Evolutionary conservation across 2,329 filamentous ascomycete species (phyloP).

Genomic region (Pseudomassariella vexata): DNA sequence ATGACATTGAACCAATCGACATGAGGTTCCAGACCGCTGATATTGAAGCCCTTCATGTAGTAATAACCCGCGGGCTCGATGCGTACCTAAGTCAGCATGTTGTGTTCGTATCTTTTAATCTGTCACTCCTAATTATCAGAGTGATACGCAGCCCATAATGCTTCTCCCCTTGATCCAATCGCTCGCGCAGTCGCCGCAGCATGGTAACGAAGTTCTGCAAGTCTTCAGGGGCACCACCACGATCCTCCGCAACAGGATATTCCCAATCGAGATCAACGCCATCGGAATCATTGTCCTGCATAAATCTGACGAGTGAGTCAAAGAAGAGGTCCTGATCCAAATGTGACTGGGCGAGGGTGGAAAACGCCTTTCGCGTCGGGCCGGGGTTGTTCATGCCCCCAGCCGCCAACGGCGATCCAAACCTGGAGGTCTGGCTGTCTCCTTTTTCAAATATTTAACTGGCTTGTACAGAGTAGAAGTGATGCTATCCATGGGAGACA

Average conservation of each 20-base stretch:
- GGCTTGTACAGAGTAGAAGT: conserved; percentile 6
- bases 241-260: conserved; percentile 13
- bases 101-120: no score
- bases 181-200: no score
- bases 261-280: conserved; percentile 15
- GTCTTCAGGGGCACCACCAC: conserved; percentile 12
- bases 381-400: no score
- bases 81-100: no score
- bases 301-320: conserved; percentile 8
- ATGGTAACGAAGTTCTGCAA: conserved; percentile 10
- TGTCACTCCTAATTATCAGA: no score
- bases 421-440: conserved; percentile 19
- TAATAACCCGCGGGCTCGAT: conserved; percentile 2
- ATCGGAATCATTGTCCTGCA: conserved; percentile 14
- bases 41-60: conserved; percentile 7
- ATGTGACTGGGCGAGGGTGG: no score
- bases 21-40: conserved; percentile 2
- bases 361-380: conserved; percentile 11
- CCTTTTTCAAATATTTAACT: no score
- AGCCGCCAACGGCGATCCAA: conserved; percentile 28
- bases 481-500: conserved; percentile 13
- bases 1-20: conserved; percentile 30
- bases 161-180: no score
- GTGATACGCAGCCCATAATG: no score
- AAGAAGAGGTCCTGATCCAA: no score